Evolutionary conservation across 2,329 filamentous ascomycete species (phyloP), one percentile per base, ranked within the genome.

Genomic region (Penicillium sp.): DNA sequence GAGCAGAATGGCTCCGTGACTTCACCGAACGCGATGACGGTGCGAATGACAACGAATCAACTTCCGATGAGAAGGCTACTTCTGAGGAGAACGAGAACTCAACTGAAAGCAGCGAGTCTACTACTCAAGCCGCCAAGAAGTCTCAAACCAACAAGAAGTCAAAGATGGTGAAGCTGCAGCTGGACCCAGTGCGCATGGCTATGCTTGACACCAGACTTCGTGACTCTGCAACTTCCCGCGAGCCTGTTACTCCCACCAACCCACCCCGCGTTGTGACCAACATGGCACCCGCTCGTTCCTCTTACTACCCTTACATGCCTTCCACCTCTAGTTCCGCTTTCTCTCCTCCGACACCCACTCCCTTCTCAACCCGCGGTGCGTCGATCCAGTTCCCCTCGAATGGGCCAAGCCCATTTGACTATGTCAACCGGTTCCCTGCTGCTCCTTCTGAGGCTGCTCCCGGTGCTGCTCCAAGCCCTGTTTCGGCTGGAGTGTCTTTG

Each of bases 391-490:
- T 11, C 41, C 50, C 41, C 7, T 53, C 50, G 9, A 53, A 15
- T n/a, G 41, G 41, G 0, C 31, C 50, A 3, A 53, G 41, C 33
- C 50, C 50, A 29, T 53, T 53, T n/a, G 29, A 36, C 15, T 9
- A 21, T 23, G 21, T 2, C 10, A 45, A 45, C 16, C 49, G 19
- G 15, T 4, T 40, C 5, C 9, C 19, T 1, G 4, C 2, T 10
- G 43, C 6, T 5, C 21, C 13, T 23, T 10, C 31, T 5, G 31
- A 25, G 3, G 31, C 29, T n/a, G 19, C 3, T 33, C 29, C 13
- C 4, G 19, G 13, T 33, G 27, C 7, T 4, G 13, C 27, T 9
- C n/a, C 25, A 4, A 31, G 25, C 40, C 7, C 21, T 16, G 40
- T 16, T 15, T 25, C 15, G 16, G 40, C 11, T 29, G 41, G 16